These are phyloP conservation scores for Candida michaelii DNA, from an alignment of 805 yeast genomes.

Conservation along the genomic window DNA sequence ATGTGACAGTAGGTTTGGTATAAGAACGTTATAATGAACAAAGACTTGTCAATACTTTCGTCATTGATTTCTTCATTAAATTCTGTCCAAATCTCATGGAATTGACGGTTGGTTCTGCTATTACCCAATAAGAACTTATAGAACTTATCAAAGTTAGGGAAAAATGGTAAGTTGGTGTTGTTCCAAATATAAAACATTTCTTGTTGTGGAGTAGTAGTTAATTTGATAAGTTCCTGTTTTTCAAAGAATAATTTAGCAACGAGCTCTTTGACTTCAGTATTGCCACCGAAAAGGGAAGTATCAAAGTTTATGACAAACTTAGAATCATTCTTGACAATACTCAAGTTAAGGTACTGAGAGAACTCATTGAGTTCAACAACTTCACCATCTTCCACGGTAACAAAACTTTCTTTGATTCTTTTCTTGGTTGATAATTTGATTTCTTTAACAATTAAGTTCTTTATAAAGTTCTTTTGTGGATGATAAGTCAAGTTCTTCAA, in stretches of 20 bases:
- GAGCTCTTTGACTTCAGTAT: conserved; percentile 25
- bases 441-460: conserved; percentile 80
- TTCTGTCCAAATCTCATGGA: conserved; percentile 32
- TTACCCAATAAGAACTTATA: conserved; percentile 42
- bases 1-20: conserved; percentile 74
- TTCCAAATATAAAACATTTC: conserved; percentile 33
- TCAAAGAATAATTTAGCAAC: conserved; percentile 26
- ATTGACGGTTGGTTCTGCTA: conserved; percentile 40
- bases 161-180: conserved; percentile 36
- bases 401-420: conserved; percentile 68
- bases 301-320: conserved; percentile 36
- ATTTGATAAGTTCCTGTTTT: conserved; percentile 18
- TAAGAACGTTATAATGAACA: conserved; percentile 56
- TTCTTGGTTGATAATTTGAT: conserved; percentile 75
- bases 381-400: conserved; percentile 32
- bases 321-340: conserved; percentile 30
- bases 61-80: conserved; percentile 19
- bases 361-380: conserved; percentile 38
- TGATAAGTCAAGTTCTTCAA: conserved; percentile 53
- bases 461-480: conserved; percentile 72
- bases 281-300: conserved; percentile 32
- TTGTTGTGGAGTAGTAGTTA: conserved; percentile 12
- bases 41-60: conserved; percentile 23
- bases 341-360: conserved; percentile 37
- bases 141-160: conserved; percentile 36